Conservation (phyloP, 2,329 filamentous ascomycete genomes). For the Arthrobotrys musiformis region DNA sequence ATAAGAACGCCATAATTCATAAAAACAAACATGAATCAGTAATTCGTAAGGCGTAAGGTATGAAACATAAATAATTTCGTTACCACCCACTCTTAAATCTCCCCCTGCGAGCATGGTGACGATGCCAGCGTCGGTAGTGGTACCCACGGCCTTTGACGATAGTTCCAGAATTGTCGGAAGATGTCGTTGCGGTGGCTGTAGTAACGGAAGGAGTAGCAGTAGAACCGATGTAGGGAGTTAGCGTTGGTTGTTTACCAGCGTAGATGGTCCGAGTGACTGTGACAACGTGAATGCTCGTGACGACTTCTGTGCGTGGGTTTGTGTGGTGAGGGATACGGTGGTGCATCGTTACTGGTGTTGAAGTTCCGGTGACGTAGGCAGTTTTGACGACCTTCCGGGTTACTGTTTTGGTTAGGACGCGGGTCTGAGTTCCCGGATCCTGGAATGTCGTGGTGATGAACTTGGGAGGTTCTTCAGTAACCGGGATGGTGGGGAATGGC, state of each 20-base stretch:
- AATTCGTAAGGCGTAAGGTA: no score
- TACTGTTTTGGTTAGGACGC: background rate
- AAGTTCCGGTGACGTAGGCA: background rate
- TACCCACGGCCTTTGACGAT: background rate
- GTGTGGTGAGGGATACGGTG: background rate
- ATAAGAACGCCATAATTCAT: background rate
- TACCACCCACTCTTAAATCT: background rate
- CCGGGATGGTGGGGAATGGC: background rate
- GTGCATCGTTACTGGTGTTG: background rate
- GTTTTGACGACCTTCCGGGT: background rate
- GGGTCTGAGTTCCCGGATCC: no score
- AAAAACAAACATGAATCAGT: background rate
- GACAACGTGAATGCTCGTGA: conserved; percentile 7
- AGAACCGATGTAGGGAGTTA: background rate
- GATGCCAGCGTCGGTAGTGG: conserved; percentile 36
- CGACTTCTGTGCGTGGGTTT: background rate
- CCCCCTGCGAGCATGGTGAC: background rate
- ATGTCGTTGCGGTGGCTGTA: background rate
- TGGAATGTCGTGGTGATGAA: background rate
- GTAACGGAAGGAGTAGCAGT: no score
- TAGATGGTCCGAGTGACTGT: conserved; percentile 13
- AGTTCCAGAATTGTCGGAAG: background rate
- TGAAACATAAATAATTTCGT: no score
- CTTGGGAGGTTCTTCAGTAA: background rate
- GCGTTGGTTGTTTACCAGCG: background rate